Evolutionary conservation across 805 yeast species (phyloP).

Genomic region (Kazachstania africana): DNA sequence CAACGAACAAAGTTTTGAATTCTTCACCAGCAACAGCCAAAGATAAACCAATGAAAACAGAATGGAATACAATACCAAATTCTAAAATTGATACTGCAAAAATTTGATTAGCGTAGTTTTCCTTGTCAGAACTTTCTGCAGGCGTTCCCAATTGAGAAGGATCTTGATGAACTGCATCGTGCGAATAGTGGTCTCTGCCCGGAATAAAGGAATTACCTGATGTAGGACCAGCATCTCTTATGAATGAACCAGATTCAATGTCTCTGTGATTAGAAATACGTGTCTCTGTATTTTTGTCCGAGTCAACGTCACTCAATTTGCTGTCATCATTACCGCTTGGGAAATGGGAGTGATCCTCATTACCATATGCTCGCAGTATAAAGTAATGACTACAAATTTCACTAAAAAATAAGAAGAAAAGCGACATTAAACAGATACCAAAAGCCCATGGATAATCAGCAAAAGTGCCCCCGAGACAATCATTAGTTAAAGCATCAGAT

Average conservation of each 20-base stretch:
- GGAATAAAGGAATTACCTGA: conserved; percentile 1
- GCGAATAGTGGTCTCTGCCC: conserved; percentile 7
- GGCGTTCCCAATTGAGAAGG: conserved; percentile 6
- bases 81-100: conserved; percentile 48
- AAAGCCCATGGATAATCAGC: conserved; percentile 45
- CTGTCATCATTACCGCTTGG: background rate
- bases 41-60: conserved; percentile 61
- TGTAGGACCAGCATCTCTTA: background rate
- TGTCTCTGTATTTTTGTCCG: background rate
- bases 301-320: background rate
- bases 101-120: conserved; percentile 45
- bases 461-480: conserved; percentile 53
- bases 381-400: conserved; percentile 37
- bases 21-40: conserved; percentile 56
- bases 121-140: conserved; percentile 20
- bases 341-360: conserved; percentile 1
- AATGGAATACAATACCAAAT: conserved; percentile 65
- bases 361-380: conserved; percentile 25
- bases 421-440: conserved; percentile 38
- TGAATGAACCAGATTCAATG: background rate
- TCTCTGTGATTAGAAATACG: background rate
- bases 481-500: conserved; percentile 23
- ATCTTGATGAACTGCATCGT: conserved; percentile 8
- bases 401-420: conserved; percentile 35
- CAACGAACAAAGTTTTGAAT: conserved; percentile 51